phyloP scores from a whole-genome alignment of 768 basidiomycete species.

The Punctularia strigosozonata region DNA sequence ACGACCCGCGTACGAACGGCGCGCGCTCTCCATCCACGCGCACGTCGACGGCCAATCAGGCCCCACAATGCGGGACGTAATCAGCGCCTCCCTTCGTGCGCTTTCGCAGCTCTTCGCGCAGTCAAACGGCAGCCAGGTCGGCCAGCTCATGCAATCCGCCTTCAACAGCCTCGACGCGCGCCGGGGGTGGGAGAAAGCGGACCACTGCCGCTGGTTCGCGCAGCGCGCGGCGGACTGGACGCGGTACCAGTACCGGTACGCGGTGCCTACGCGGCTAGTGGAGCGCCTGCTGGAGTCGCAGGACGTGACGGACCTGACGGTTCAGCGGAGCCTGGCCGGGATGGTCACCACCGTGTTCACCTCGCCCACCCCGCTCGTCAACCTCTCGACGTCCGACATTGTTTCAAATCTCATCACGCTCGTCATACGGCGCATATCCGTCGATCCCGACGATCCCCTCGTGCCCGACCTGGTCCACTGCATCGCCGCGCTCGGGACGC shows the following conservation, averaged over 20 bases:
- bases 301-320: conserved; percentile 34
- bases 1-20: conserved; percentile 65
- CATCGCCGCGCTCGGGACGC: conserved; percentile 75
- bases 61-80: conserved; percentile 62
- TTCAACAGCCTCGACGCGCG: conserved; percentile 56
- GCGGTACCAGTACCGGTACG: conserved; percentile 88
- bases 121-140: conserved; percentile 66
- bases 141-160: conserved; percentile 57
- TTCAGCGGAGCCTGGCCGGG: conserved; percentile 51
- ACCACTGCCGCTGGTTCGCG: conserved; percentile 77
- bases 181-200: conserved; percentile 51
- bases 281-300: conserved; percentile 60
- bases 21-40: conserved; percentile 81
- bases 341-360: conserved; percentile 83
- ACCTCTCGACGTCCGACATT: conserved; percentile 84
- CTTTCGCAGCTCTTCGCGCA: conserved; percentile 64
- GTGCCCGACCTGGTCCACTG: conserved; percentile 61
- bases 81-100: conserved; percentile 60
- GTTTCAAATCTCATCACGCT: conserved; percentile 67
- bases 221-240: conserved; percentile 75
- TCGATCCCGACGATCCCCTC: conserved; percentile 51
- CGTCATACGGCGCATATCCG: conserved; percentile 55
- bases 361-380: conserved; percentile 72
- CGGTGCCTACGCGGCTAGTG: conserved; percentile 74
- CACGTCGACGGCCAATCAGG: conserved; percentile 86